Evolutionary conservation across 2,329 filamentous ascomycete genomes (phyloP), one percentile per base, ranked within the genome.

Genomic region (Ophiosphaerella korrae): DNA sequence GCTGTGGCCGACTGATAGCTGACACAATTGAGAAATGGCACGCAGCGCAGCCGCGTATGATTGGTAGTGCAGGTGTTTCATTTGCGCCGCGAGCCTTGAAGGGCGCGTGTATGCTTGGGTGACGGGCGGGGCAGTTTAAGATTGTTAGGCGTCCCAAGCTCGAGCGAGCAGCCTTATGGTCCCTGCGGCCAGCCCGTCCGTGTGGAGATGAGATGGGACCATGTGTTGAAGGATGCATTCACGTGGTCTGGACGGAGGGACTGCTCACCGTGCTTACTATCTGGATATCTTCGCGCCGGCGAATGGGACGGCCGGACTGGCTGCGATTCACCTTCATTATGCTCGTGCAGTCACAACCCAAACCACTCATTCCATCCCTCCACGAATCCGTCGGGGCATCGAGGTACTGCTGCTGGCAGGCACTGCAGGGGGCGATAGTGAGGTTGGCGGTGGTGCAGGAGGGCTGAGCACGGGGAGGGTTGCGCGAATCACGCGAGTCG

Each of bases 131-230:
- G 46, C 45, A 44, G 56, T 58, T 29, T 61, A 56, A 44, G 39
- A 38, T 31, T 35, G 24, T 67, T 51, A 71, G 67, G 66, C 67
- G 54, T 52, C 62, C 66, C 58, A 64, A 21, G 18, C 3, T 4
- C 18, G 18, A 4, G 18, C 63, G 46, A 57, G 55, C 59, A 60
- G 60, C 59, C 47, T 39, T 52, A 53, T 45, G 59, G 53, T 45
- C 63, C 57, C 47, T 57, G 63, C 65, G 60, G 42, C 48, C 51
- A 50, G 50, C 43, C 48, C 50, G 57, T 63, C 60, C 55, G 57
- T 70, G 70, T 72, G 70, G 70, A 73, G 66, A 73, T 73, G 64
- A 55, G 41, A 49, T 46, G 35, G 55, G 58, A 58, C 62, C 56
- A 51, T 42, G 26, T 16, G 29, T 29, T 21, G 37, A 21, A 18